Conservation (phyloP, 2,329 filamentous ascomycete species). For the Drechslerella coelobrocha region DNA sequence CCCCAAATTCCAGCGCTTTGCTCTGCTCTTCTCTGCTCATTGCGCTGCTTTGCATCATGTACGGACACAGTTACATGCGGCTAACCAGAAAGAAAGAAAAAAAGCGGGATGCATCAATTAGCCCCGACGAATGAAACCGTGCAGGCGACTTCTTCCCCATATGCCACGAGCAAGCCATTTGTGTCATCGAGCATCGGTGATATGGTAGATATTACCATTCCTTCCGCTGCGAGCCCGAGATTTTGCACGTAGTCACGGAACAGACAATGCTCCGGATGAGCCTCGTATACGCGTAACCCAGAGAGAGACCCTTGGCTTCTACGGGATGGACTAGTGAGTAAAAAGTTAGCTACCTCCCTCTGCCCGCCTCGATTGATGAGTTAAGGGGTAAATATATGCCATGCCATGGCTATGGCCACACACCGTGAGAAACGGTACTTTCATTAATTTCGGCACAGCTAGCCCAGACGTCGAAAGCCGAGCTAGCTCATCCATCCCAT, state of each 20-base stretch:
- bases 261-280: neutral
- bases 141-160: conserved; percentile 3
- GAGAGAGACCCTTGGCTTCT: neutral
- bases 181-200: conserved; percentile 22
- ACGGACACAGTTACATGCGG: neutral
- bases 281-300: conserved; percentile 1
- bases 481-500: neutral
- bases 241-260: neutral
- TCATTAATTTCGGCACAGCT: conserved; percentile 31
- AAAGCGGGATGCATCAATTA: conserved; percentile 23
- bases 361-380: neutral
- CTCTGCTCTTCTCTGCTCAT: conserved; percentile 24
- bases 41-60: conserved; percentile 3
- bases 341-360: too few species aligned
- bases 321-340: neutral
- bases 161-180: conserved; percentile 17
- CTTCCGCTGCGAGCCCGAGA: neutral
- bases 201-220: neutral
- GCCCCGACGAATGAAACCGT: conserved; percentile 37
- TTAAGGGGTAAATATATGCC: conserved; percentile 25
- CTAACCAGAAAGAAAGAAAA: neutral
- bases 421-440: conserved; percentile 20
- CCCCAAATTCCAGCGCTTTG: neutral
- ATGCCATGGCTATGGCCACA: neutral
- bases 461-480: conserved; percentile 5